These are phyloP conservation scores for Hemisphaericaspora subhashii DNA, from an alignment of 1,139 yeast species.

Conservation along the genomic window DNA sequence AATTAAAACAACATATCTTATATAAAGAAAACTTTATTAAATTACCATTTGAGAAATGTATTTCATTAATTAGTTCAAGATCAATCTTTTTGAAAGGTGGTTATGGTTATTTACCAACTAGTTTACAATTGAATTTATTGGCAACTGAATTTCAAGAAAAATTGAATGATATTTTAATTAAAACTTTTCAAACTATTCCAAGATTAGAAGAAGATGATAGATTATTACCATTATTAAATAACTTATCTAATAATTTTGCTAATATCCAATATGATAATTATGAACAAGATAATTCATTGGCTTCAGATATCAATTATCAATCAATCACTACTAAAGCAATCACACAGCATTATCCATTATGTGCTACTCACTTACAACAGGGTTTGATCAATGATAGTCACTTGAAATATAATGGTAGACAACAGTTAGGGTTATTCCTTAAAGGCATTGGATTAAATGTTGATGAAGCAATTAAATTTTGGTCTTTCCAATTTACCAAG, in stretches of 20 bases:
- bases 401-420: slow-evolving; percentile 79
- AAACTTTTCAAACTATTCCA: slow-evolving; percentile 78
- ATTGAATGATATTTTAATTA: slow-evolving; percentile 53
- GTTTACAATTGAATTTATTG: slow-evolving; percentile 71
- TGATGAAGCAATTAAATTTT: slow-evolving; percentile 85
- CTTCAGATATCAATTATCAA: slow-evolving; percentile 60
- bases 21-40: slow-evolving; percentile 65
- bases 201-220: slow-evolving; percentile 91
- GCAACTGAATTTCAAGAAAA: slow-evolving; percentile 63
- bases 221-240: slow-evolving; percentile 76
- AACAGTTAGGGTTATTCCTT: slow-evolving; percentile 78
- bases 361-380: slow-evolving; percentile 70
- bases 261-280: slow-evolving; percentile 51
- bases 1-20: slow-evolving; percentile 43
- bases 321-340: slow-evolving; percentile 58
- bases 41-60: slow-evolving; percentile 83
- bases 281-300: slow-evolving; percentile 32
- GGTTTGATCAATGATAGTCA: slow-evolving; percentile 65
- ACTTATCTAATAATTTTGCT: slow-evolving; percentile 73
- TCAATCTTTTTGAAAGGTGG: slow-evolving; percentile 69
- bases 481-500: slow-evolving; percentile 72
- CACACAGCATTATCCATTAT: slow-evolving; percentile 74
- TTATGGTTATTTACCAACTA: slow-evolving; percentile 79
- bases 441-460: slow-evolving; percentile 86
- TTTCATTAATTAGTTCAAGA: slow-evolving; percentile 70